Evolutionary conservation across 139 green algal genomes (phyloP), one percentile per base, ranked within the genome.

Genomic region (Tetradesmus obliquus): DNA sequence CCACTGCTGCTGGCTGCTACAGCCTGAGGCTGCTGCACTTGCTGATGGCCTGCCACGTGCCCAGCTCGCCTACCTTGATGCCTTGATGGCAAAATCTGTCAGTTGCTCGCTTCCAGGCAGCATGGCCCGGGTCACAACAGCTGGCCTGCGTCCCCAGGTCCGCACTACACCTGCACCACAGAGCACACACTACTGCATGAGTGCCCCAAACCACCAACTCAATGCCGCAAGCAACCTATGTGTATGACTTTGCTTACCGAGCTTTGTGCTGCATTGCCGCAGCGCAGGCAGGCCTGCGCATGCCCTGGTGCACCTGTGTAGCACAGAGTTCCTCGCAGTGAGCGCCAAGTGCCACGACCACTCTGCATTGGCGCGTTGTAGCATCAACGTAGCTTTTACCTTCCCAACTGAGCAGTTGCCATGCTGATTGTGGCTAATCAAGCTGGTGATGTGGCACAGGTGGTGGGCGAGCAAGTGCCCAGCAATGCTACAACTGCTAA

Each of bases 21-120:
- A 60, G 53, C 53, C 20, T 84, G 24, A 19, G 82, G 87, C 87
- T 85, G 74, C 87, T 72, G 53, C 86, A 57, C 20, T 22, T 53
- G 9, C 32, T n/a, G 53, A 51, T 13, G 10, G 32, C 32, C 81
- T 66, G 86, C 7, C 51, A 51, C 3, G 22, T 19, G 32, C 51
- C 6, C 22, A 51, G 19, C n/a, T 32, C 55, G 32, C 22, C 88
- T 45, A 92, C 88, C 81, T 92, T 3, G 79, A 62, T 19, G 80
- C 88, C 12, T 57, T 20, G 32, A 55, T 55, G 22, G 80, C 80
- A 17, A 92, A 69, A 57, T 83, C 45, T 69, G 69, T 55, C 8
- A 90, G 3, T 5, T 92, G 88, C 60, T 92, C 88, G 45, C 13
- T 55, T 5, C 88, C 88, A 24, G 80, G 80, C 22, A 92, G 60